Evolutionary conservation across 192 early-diverging fungal species (phyloP).

Genomic region (Ambispora gerdemannii): DNA sequence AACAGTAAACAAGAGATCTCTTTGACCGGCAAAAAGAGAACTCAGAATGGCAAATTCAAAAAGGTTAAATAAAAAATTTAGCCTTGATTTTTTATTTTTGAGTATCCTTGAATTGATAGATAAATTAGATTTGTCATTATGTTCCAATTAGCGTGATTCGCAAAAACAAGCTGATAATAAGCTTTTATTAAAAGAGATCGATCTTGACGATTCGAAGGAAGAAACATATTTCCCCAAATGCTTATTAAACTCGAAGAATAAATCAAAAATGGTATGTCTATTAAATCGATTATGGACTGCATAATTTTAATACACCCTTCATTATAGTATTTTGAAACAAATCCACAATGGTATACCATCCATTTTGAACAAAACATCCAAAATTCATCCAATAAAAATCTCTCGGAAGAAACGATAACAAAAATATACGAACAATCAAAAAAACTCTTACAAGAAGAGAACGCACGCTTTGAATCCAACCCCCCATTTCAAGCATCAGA

Average conservation of each 20-base stretch:
- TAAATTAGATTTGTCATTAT: no score
- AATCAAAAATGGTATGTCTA: background rate
- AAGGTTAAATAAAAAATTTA: no score
- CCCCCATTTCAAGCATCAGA: constrained; percentile 65
- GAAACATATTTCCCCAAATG: no score
- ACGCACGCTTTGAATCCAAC: constrained; percentile 51
- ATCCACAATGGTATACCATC: constrained; percentile 7
- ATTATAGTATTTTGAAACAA: constrained; percentile 1
- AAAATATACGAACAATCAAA: background rate
- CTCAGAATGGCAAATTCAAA: no score
- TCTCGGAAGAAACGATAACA: background rate
- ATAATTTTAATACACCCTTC: background rate
- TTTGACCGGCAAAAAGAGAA: no score
- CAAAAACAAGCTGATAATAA: no score
- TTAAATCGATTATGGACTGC: background rate
- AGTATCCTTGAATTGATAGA: no score
- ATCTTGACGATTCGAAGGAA: no score
- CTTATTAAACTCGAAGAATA: background rate
- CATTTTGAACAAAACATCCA: background rate
- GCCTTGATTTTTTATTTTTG: no score
- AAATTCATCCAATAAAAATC: background rate
- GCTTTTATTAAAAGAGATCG: no score
- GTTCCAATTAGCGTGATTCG: no score
- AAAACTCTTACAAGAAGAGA: constrained; percentile 62
- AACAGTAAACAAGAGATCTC: no score